A percentile compares a stretch with the other conserved stretches of the same genome.
Evolutionary conservation across 257 asterid genomes (phyloP).

Genomic region (Cinchona pubescens): DNA sequence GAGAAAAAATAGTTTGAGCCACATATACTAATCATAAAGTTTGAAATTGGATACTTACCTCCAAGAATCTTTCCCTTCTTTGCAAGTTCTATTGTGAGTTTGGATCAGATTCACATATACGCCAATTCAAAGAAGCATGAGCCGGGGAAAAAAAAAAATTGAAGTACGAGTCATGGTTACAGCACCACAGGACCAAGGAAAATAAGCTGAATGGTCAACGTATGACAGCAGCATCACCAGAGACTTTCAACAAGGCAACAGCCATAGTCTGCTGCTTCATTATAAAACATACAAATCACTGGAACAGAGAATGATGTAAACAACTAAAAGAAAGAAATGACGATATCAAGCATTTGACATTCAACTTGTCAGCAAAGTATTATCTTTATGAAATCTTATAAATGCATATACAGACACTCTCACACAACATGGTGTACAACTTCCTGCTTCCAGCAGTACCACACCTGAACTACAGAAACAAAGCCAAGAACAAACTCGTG

Average conservation of each 20-base stretch:
- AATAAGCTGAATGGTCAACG: neutral
- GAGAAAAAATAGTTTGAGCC: too few species aligned
- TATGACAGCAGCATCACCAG: neutral
- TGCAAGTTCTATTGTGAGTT: too few species aligned
- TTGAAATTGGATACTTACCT: neutral
- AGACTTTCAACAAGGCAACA: neutral
- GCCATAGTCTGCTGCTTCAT: neutral
- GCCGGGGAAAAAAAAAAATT: too few species aligned
- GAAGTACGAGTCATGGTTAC: too few species aligned
- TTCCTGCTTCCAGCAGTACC: neutral
- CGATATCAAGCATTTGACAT: neutral
- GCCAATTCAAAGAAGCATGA: too few species aligned
- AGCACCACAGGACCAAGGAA: neutral
- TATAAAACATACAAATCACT: neutral
- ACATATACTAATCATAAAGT: neutral
- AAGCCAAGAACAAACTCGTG: neutral
- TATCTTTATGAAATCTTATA: neutral
- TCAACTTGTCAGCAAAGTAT: neutral
- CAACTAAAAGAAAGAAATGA: neutral
- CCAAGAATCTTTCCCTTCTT: neutral
- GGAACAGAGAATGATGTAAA: neutral
- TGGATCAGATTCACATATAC: too few species aligned
- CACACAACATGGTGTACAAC: neutral
- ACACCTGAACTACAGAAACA: neutral
- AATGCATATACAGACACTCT: neutral